Percentiles rank a stretch among this genome's conserved stretches.
Evolutionary conservation across 257 asterid genomes (phyloP).

Genomic region (Schizonepeta tenuifolia): DNA sequence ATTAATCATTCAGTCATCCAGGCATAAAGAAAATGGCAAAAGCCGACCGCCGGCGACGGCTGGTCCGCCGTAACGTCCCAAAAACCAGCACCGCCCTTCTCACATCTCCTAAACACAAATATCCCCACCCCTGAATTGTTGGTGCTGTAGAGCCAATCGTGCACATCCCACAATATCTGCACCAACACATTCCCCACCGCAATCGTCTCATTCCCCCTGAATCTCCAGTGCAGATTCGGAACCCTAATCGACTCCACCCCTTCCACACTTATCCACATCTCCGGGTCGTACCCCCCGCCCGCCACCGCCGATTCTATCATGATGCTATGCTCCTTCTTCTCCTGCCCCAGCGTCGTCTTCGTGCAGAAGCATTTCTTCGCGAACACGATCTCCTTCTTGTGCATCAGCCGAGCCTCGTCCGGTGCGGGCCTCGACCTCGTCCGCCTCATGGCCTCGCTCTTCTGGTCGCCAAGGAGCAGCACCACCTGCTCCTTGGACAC

Average conservation of each 20-base stretch:
- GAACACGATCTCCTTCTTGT: conserved; percentile 74
- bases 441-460: conserved; percentile 68
- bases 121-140: conserved; percentile 56
- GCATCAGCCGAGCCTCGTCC: conserved; percentile 56
- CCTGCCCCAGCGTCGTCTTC: conserved; percentile 60
- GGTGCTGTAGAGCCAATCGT: conserved; percentile 70
- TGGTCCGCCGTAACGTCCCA: conserved; percentile 31
- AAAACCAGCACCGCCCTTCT: neutral
- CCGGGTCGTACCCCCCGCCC: conserved; percentile 52
- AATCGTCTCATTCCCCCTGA: conserved; percentile 80
- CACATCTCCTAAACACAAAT: conserved; percentile 64
- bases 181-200: conserved; percentile 60
- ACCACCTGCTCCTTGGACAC: conserved; percentile 59
- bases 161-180: conserved; percentile 86
- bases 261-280: conserved; percentile 85
- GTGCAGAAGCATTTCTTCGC: conserved; percentile 79
- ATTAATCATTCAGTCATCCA: conserved; percentile 58
- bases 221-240: conserved; percentile 83
- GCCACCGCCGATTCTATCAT: conserved; percentile 58
- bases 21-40: conserved; percentile 81
- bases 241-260: conserved; percentile 65
- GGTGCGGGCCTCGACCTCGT: conserved; percentile 49
- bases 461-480: conserved; percentile 71
- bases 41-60: conserved; percentile 40
- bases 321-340: conserved; percentile 65